Base-by-base conservation (phyloP, 345 rosid species). In the Mallotus nudiflorus region DNA sequence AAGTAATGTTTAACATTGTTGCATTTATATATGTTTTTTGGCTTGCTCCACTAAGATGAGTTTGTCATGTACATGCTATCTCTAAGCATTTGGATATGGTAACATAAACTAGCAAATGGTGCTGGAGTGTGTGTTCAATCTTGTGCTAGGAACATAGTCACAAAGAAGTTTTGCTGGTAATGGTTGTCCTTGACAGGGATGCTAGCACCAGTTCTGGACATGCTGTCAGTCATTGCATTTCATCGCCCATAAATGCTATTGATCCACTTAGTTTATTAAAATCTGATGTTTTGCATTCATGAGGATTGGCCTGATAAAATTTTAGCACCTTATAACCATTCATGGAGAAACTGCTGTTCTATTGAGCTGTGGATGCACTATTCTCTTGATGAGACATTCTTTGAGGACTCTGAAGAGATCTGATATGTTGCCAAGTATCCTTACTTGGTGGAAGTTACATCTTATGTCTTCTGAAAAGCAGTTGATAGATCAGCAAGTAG, bases 1-100 rank as follows among this genome's bases (percentile, higher is more conserved):
- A 95, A 91, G 99, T 95, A 90, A 80, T 69, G 66, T 39, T 29
- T 28, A 65, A 50, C 31, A 54, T 14, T 50, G 18, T 56, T 68
- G 53, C n/a, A 44, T 54, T 11, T 50, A 54, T 68, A 42, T 63
- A 40, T 60, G 48, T 66, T 52, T n/a, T 67, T 68, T n/a, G n/a
- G n/a, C n/a, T n/a, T 9, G 14, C 9, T 59, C 33, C 57, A 10
- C 28, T 31, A 31, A 57, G 12, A 50, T 25, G 14, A 19, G 53
- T 45, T 39, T 37, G 58, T 39, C 24, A 42, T 42, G 46, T 9
- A 12, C 9, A 25, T 13, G 44, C n/a, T 40, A 42, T 44, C 14
- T 29, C 9, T 24, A 22, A 60, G 66, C 48, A 69, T 60, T 25
- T 59, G 35, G 29, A 48, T 22, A n/a, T n/a, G n/a, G n/a, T n/a